These are phyloP conservation scores for Posidonia oceanica DNA, from an alignment of 116 monocot species.

Conservation along the genomic window DNA sequence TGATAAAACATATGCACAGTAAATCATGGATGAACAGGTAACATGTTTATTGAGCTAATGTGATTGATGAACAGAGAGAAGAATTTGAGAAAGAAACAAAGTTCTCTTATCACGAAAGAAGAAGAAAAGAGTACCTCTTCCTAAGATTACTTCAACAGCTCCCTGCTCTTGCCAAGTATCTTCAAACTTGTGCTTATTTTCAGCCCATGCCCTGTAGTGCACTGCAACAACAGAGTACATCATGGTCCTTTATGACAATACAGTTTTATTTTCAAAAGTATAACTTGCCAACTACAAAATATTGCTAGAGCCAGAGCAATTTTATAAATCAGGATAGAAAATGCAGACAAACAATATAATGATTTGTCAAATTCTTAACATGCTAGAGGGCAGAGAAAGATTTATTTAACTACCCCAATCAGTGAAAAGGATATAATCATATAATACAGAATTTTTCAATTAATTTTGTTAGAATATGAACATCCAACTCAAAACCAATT, in stretches of 20 bases:
- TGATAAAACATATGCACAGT: not conserved
- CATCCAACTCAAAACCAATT: no score
- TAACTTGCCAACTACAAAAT: not conserved
- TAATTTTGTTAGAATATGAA: no score
- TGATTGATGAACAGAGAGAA: no score
- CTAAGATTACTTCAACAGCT: slow-evolving; percentile 65
- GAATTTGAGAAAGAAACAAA: not conserved
- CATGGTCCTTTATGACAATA: not conserved
- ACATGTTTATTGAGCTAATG: no score
- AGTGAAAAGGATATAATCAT: no score
- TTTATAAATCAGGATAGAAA: not conserved
- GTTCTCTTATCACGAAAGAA: not conserved
- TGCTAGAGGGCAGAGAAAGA: no score
- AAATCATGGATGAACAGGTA: not conserved
- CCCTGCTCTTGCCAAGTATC: slow-evolving; percentile 96
- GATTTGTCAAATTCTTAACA: no score
- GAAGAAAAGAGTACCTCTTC: slow-evolving; percentile 47
- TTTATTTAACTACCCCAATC: no score
- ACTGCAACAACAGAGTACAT: slow-evolving; percentile 25
- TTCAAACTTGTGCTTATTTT: slow-evolving; percentile 84
- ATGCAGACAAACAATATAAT: not conserved
- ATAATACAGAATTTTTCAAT: no score
- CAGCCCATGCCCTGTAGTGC: slow-evolving; percentile 87
- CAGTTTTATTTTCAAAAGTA: not conserved
- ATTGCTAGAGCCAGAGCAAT: not conserved